Conservation (phyloP, 192 early-diverging fungal species). For the Entomortierella beljakovae region DNA sequence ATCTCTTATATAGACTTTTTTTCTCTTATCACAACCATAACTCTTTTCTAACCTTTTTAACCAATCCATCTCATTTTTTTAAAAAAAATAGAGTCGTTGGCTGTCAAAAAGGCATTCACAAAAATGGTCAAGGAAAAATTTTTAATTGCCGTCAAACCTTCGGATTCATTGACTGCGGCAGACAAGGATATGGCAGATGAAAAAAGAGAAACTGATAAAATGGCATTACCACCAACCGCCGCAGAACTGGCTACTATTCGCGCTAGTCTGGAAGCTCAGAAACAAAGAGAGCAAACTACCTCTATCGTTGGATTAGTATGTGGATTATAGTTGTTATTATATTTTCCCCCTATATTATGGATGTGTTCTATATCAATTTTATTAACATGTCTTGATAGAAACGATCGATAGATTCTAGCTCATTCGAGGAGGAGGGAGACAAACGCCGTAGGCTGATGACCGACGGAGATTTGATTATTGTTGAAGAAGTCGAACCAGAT, state of each 20-base stretch:
- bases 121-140: conserved; percentile 72
- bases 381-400: conserved; percentile 16
- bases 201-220: conserved; percentile 64
- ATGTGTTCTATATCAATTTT: neutral
- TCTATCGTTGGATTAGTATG: conserved; percentile 66
- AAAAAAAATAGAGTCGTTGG: neutral
- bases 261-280: conserved; percentile 55
- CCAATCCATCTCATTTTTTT: neutral
- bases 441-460: conserved; percentile 18
- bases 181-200: conserved; percentile 75
- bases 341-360: neutral
- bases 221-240: conserved; percentile 67
- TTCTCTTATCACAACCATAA: neutral
- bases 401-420: conserved; percentile 29
- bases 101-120: conserved; percentile 54
- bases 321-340: neutral
- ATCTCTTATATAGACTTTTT: neutral
- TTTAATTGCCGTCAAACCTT: conserved; percentile 66
- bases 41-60: no score
- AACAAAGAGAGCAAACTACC: conserved; percentile 57
- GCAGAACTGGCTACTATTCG: conserved; percentile 70
- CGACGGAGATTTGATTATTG: conserved; percentile 18
- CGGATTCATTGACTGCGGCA: conserved; percentile 67
- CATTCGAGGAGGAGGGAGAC: conserved; percentile 17
- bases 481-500: conserved; percentile 64